Evolutionary conservation across 495 filamentous ascomycete species (phyloP).

Genomic region (Sabuloglossum arenarium): DNA sequence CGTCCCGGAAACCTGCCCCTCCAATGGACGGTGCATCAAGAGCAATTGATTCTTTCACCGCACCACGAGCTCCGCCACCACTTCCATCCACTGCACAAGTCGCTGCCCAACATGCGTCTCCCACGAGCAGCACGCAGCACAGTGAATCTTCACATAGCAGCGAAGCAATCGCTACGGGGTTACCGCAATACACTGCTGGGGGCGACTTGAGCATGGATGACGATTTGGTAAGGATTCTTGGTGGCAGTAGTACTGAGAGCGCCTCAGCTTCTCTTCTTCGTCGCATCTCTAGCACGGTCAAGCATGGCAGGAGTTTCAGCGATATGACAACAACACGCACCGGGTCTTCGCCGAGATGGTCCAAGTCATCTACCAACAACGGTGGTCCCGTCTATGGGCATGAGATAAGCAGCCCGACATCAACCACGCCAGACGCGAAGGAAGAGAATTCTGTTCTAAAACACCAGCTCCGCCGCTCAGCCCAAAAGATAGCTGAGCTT

Average conservation of each 20-base stretch:
- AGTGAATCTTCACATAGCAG: conserved; percentile 12
- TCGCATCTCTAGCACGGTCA: conserved; percentile 76
- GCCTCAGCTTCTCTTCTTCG: conserved; percentile 49
- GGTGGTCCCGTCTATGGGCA: conserved; percentile 13
- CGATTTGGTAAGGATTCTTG: conserved; percentile 65
- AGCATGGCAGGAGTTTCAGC: conserved; percentile 82
- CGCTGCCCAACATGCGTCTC: conserved; percentile 27
- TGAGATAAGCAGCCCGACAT: conserved; percentile 58
- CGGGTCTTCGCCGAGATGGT: conserved; percentile 37
- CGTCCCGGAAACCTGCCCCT: not conserved
- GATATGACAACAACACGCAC: conserved; percentile 35
- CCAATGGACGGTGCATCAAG: not conserved
- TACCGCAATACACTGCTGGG: conserved; percentile 50
- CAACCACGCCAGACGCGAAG: conserved; percentile 34
- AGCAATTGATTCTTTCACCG: conserved; percentile 28
- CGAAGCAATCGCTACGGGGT: conserved; percentile 36
- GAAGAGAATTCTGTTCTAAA: conserved; percentile 61
- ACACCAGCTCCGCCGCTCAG: conserved; percentile 58
- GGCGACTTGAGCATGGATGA: conserved; percentile 80
- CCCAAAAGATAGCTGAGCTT: conserved; percentile 62
- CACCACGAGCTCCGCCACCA: conserved; percentile 36
- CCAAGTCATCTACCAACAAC: conserved; percentile 33
- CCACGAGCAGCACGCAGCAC: conserved; percentile 28
- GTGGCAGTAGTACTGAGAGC: conserved; percentile 40
- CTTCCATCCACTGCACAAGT: conserved; percentile 24